Base-by-base conservation (phyloP, 495 filamentous ascomycete species). In the Xylaria acuta region DNA sequence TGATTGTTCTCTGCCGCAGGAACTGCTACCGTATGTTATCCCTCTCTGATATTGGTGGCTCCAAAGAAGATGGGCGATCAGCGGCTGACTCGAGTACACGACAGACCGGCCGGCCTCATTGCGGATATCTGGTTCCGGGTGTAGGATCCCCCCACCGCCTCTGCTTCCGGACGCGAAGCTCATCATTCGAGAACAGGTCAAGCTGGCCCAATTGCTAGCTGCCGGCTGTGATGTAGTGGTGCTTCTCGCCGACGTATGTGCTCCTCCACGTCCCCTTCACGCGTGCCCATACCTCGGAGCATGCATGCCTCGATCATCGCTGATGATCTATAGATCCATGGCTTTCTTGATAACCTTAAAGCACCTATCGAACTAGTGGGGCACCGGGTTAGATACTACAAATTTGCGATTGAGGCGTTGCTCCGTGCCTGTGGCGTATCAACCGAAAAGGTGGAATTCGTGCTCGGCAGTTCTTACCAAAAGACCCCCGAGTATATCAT, bases 351-450 rank as follows among this genome's bases (percentile, higher is more conserved):
- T 82, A 92, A 92, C 81, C 85, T 94, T 71, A 97, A 97, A 80
- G 92, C 93, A 0, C 93, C 91, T 1, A 86, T 97, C 45, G 95
- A 97, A 75, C 88, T 98, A n/a, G 93, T 99, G 67, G 90, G 92
- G 76, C 82, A 86, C 76, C 89, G 93, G 41, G 90, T 90, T 38
- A 84, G 92, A 74, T 95, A 92, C 84, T 97, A 96, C 84, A 77
- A 86, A 45, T 82, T 85, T 62, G 75, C 89, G 70, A 92, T 95
- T 73, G 91, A 85, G 30, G 84, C 89, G 0, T 80, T 94, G 7
- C 85, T 96, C 18, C 80, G 89, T 74, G 83, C 94, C 4, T 89
- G 94, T 16, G 90, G 91, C 45, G 93, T 94, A 20, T 85, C 90
- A 18, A 93, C 91, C 47, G 90, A 93, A 67, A 90, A 92, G 75